Conservation (phyloP, 441 rosid species). For the Eugenia klotzschiana region DNA sequence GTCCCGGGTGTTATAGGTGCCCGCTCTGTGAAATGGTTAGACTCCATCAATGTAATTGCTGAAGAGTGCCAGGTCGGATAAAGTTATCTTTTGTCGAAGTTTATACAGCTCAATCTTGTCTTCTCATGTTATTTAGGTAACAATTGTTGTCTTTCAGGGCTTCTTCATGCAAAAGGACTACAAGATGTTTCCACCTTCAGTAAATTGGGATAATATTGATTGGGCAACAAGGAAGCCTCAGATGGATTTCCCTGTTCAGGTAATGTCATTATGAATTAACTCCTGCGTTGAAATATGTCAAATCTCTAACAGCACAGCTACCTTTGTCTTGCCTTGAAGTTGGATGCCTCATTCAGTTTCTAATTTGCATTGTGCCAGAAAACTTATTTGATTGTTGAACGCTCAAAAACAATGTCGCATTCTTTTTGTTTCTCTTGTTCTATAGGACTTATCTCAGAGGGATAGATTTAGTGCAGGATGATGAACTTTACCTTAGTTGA, state of each 20-base stretch:
- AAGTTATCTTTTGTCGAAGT: neutral
- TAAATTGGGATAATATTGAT: slow-evolving; percentile 79
- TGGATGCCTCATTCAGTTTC: neutral
- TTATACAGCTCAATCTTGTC: neutral
- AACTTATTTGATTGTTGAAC: neutral
- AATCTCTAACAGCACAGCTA: neutral
- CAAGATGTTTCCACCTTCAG: slow-evolving; percentile 95
- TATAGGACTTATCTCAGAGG: neutral
- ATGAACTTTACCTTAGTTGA: neutral
- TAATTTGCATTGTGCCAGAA: neutral
- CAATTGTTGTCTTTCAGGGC: slow-evolving; percentile 34
- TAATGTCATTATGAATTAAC: neutral
- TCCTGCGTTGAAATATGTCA: neutral
- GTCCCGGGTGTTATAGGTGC: slow-evolving; percentile 98
- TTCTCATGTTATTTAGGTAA: neutral
- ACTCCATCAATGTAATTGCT: too few relatives aligned
- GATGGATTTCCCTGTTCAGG: slow-evolving; percentile 99
- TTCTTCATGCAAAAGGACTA: slow-evolving; percentile 97
- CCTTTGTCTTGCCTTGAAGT: neutral
- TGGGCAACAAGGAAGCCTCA: slow-evolving; percentile 88
- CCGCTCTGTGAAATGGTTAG: slow-evolving; percentile 28
- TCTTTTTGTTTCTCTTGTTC: neutral
- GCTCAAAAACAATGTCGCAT: neutral
- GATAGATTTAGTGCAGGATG: neutral
- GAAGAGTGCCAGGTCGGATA: slow-evolving; percentile 71